Conservation (phyloP, 257 asterid species). For the Verbena officinalis region DNA sequence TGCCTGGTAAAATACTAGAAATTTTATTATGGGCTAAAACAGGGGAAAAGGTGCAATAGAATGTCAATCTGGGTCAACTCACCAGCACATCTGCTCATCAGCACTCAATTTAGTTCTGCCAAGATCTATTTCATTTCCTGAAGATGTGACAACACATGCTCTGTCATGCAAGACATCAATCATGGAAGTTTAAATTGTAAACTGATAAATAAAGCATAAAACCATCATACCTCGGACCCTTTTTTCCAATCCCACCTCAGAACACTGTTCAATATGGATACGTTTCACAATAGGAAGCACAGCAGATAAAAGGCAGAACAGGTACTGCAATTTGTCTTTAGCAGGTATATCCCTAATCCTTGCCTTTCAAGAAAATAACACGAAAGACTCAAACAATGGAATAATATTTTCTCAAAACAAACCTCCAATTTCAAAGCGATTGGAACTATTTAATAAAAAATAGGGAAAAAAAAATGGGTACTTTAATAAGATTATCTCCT, state of each 20-base stretch:
- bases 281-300: slow-evolving; percentile 84
- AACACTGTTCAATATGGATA: slow-evolving; percentile 78
- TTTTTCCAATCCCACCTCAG: slow-evolving; percentile 88
- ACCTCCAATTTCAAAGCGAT: slow-evolving; percentile 19
- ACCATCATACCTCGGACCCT: slow-evolving; percentile 69
- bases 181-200: slow-evolving; percentile 6
- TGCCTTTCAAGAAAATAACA: slow-evolving; percentile 51
- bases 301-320: slow-evolving; percentile 81
- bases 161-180: slow-evolving; percentile 23
- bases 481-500: slow-evolving; percentile 92
- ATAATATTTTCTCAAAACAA: slow-evolving; percentile 8
- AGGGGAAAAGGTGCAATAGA: slow-evolving; percentile 24
- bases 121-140: slow-evolving; percentile 89
- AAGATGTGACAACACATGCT: slow-evolving; percentile 26
- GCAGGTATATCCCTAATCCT: slow-evolving; percentile 80
- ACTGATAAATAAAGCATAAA: slow-evolving; percentile 30
- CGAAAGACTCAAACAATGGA: slow-evolving; percentile 15
- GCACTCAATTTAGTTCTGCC: slow-evolving; percentile 86
- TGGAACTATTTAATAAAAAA: slow-evolving; percentile 7
- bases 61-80: slow-evolving; percentile 35
- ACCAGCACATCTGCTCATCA: slow-evolving; percentile 99
- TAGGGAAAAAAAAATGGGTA: slow-evolving; percentile 42
- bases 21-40: slow-evolving; percentile 11
- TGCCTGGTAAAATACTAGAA: not conserved
- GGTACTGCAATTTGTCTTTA: slow-evolving; percentile 86